Percentiles rank a stretch among this genome's conserved stretches.
These are phyloP conservation scores for Fraxinus sp. DNA, from an alignment of 305 asterid species.

Conservation along the genomic window DNA sequence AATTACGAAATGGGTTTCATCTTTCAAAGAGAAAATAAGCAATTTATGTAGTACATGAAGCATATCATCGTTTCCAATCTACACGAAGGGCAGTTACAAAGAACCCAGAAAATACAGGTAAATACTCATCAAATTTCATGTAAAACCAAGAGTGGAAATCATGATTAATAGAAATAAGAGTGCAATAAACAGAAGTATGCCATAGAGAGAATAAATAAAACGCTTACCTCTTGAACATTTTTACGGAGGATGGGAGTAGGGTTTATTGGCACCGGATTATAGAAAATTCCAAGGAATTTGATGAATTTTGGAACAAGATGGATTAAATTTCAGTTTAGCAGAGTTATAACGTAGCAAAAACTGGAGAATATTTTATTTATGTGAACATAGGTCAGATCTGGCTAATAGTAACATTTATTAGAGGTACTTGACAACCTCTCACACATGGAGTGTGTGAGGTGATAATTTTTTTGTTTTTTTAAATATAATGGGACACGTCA, in stretches of 20 bases:
- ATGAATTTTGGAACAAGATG: background rate
- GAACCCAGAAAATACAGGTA: background rate
- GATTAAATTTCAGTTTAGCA: background rate
- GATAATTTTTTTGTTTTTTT: too few species aligned
- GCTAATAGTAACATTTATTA: background rate
- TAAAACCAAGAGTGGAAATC: background rate
- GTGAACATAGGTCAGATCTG: background rate
- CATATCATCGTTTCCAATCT: background rate
- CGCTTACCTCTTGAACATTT: conserved; percentile 79
- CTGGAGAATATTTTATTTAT: background rate
- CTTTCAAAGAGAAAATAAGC: background rate
- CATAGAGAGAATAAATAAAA: background rate
- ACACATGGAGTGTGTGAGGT: too few species aligned
- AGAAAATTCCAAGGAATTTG: background rate
- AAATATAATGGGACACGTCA: too few species aligned
- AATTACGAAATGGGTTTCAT: background rate
- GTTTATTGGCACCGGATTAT: conserved; percentile 17
- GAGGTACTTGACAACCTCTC: too few species aligned
- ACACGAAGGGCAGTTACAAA: background rate
- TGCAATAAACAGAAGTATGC: background rate
- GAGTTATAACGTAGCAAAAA: background rate
- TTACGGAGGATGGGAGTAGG: conserved; percentile 26
- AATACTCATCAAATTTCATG: background rate
- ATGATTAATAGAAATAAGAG: background rate
- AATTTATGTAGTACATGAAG: background rate